Evolutionary conservation across 164 flowering plant genomes (phyloP), one percentile per base, ranked within the genome.

Genomic region (Saururus chinensis): DNA sequence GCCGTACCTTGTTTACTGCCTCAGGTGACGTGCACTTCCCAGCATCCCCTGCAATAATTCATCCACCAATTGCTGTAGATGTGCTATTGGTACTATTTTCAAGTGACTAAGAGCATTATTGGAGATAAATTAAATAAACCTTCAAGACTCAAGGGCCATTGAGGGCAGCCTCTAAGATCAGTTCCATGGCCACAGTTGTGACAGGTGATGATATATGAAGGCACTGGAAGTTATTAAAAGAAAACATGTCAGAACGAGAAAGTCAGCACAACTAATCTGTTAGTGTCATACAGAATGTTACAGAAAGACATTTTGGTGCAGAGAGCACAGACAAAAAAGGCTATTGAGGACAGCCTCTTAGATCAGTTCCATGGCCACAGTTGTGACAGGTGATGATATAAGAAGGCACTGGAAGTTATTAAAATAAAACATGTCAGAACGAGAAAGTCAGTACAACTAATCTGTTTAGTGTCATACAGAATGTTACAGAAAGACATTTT

Each of bases 161-260:
- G 99, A 20, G 99, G 99, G 63, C 96, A 90, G 35, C 99, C 97
- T 61, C 96, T 81, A 76, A 93, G 54, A 68, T 93, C 99, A 60
- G 84, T 78, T 69, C 99, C 97, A 71, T 93, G 99, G 63, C 97
- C 99, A 65, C 99, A 93, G 68, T 93, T 93, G 71, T 88, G 83
- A 71, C 99, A 93, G 40, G 82, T 56, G 53, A 90, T 76, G 57
- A 81, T 22, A 68, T 71, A 87, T 26, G 99, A 88, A 59, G 99
- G 99, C 96, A 88, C 99, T 93, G 81, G 0, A 73, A 56, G 62
- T 30, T 56, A 19, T 53, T n/a, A 14, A 30, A 12, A 22, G 11
- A 19, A 42, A 17, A 48, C n/a, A 30, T 30, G 37, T 30, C 6
- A 30, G 37, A 2, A 30, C 37, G 6, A 30, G 37, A 6, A 30